Percentiles rank a stretch among this genome's conserved stretches.
These are phyloP conservation scores for Spiraea crenata DNA, from an alignment of 331 rosid species.

Conservation along the genomic window DNA sequence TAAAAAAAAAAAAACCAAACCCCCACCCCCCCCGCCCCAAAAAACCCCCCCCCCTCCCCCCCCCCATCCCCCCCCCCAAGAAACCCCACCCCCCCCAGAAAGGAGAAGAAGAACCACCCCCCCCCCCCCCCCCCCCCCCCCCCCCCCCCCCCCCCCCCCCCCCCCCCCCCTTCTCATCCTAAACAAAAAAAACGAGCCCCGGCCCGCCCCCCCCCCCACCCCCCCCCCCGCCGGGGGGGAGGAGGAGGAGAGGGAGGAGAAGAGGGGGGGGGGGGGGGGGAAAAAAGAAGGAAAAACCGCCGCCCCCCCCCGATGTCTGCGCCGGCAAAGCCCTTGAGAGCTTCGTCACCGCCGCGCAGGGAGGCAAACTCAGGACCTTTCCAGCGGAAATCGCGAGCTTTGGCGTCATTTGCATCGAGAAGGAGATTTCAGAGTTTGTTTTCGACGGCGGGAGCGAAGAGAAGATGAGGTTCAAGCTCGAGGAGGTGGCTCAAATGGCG, in stretches of 20 bases:
- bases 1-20: no score
- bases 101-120: no score
- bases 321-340: conserved; percentile 54
- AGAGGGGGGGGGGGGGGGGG: conserved; percentile 52
- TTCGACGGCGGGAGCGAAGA: conserved; percentile 39
- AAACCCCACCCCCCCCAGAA: no score
- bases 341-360: conserved; percentile 43
- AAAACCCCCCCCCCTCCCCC: no score
- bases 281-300: conserved; percentile 52
- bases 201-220: conserved; percentile 36
- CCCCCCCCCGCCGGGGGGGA: conserved; percentile 34
- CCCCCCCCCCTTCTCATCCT: no score
- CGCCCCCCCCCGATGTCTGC: conserved; percentile 57
- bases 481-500: conserved; percentile 48
- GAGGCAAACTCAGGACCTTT: conserved; percentile 28
- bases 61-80: no score
- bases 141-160: no score
- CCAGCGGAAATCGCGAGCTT: conserved; percentile 40
- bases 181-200: conserved; percentile 39
- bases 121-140: no score
- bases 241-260: conserved; percentile 49
- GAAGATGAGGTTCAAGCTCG: conserved; percentile 47
- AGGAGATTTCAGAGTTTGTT: conserved; percentile 54
- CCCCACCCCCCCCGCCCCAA: no score
- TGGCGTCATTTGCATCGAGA: conserved; percentile 37